These are phyloP conservation scores for Claviceps arundinis DNA, from an alignment of 2,329 filamentous ascomycete genomes.

Conservation along the genomic window DNA sequence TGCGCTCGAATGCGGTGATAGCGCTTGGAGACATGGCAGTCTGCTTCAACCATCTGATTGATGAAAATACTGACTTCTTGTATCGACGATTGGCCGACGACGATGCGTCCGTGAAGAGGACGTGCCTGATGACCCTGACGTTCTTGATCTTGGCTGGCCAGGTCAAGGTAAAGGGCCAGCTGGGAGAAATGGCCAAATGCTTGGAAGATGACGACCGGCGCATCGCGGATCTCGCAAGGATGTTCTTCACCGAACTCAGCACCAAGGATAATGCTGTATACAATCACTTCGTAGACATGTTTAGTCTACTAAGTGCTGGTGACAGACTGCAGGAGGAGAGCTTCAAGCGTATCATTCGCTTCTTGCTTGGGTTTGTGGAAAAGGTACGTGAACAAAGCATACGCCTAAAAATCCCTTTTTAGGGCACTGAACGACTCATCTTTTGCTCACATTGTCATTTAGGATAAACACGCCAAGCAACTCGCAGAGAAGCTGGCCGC, in stretches of 20 bases:
- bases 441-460: slow-evolving; percentile 1
- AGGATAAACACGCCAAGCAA: slow-evolving; percentile 97
- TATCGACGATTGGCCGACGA: slow-evolving; percentile 85
- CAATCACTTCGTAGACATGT: slow-evolving; percentile 99
- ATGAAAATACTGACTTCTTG: slow-evolving; percentile 97
- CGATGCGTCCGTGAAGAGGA: slow-evolving; percentile 85
- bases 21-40: slow-evolving; percentile 98
- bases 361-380: slow-evolving; percentile 89
- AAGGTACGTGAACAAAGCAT: slow-evolving; percentile 49
- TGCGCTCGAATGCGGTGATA: slow-evolving; percentile 91
- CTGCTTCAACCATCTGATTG: slow-evolving; percentile 97
- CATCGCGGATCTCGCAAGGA: slow-evolving; percentile 83
- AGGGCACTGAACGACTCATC: slow-evolving; percentile 7
- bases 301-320: slow-evolving; percentile 78
- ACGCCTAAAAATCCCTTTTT: slow-evolving; percentile 5
- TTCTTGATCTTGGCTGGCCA: slow-evolving; percentile 95
- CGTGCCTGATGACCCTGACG: slow-evolving; percentile 94
- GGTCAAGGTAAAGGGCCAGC: slow-evolving; percentile 97
- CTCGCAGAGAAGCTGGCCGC: slow-evolving; percentile 86
- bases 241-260: slow-evolving; percentile 97
- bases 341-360: slow-evolving; percentile 77
- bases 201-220: slow-evolving; percentile 91
- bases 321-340: slow-evolving; percentile 69
- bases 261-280: slow-evolving; percentile 99
- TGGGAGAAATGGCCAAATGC: slow-evolving; percentile 98